These are phyloP conservation scores for Colletotrichum sp. DNA, from an alignment of 2,329 filamentous ascomycete genomes.

Conservation along the genomic window DNA sequence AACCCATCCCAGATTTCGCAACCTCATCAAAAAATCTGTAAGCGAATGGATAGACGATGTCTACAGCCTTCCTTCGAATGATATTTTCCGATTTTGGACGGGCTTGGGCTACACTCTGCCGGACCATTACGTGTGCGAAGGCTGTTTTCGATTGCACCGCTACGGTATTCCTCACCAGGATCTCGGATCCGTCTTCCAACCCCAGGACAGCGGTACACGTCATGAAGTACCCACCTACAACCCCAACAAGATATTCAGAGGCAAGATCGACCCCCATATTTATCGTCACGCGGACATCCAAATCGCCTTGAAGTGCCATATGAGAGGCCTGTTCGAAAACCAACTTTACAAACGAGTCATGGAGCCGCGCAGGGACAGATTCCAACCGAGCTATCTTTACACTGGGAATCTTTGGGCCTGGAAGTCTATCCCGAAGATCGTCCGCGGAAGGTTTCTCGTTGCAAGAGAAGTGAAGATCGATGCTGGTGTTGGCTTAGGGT, in stretches of 20 bases:
- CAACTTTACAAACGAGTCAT: not conserved
- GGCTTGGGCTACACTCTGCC: not conserved
- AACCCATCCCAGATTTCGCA: accelerated
- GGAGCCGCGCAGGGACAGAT: not conserved
- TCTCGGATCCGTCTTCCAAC: accelerated
- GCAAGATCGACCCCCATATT: accelerated
- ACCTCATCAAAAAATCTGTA: accelerated
- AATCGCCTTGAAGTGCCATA: not conserved
- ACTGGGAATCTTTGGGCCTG: not conserved
- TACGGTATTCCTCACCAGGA: accelerated
- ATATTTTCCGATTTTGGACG: no score
- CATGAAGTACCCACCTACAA: not conserved
- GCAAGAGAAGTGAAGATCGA: not conserved
- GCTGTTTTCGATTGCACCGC: not conserved
- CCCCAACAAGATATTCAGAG: accelerated
- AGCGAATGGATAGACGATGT: accelerated
- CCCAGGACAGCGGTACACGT: not conserved
- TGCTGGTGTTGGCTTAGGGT: no score
- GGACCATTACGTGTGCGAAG: not conserved
- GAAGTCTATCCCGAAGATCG: not conserved
- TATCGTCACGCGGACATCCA: not conserved
- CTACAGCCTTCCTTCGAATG: not conserved
- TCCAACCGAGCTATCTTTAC: not conserved
- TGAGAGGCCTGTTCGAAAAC: not conserved
- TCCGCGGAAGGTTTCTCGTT: not conserved